A percentile compares a stretch with the other conserved stretches of the same genome.
phyloP scores from a whole-genome alignment of 306 rosid species.

The Dalbergia cochinchinensis region DNA sequence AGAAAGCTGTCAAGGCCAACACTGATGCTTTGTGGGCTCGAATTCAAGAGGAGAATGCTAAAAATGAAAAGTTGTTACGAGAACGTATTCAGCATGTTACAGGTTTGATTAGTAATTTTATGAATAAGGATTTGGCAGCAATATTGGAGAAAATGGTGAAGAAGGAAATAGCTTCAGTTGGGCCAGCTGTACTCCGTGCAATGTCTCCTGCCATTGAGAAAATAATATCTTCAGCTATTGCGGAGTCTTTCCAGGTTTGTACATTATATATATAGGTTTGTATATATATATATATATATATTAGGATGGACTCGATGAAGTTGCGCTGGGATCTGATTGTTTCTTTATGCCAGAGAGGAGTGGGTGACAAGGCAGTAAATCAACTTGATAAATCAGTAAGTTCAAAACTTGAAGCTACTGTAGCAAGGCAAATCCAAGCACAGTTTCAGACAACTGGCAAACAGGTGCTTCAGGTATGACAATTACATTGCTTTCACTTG shows the following conservation, averaged over 20 bases:
- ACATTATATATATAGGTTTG: background rate
- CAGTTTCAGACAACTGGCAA: conserved; percentile 97
- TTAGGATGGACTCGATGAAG: conserved; percentile 36
- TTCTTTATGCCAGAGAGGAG: conserved; percentile 83
- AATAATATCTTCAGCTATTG: conserved; percentile 74
- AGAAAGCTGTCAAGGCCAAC: conserved; percentile 78
- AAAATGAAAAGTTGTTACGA: conserved; percentile 76
- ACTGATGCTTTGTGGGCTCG: conserved; percentile 91
- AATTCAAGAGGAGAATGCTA: conserved; percentile 87
- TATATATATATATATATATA: conserved; percentile 2
- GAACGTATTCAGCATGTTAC: conserved; percentile 76
- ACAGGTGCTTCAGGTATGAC: conserved; percentile 91
- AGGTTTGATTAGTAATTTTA: conserved; percentile 63
- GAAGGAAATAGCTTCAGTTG: conserved; percentile 90
- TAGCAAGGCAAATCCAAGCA: conserved; percentile 96
- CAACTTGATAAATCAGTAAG: conserved; percentile 91
- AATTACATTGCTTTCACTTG: conserved; percentile 33
- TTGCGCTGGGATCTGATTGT: conserved; percentile 56
- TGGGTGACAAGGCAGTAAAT: conserved; percentile 91
- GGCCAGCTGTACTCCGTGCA: conserved; percentile 78
- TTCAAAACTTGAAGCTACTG: conserved; percentile 90
- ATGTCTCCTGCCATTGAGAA: conserved; percentile 86
- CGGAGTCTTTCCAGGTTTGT: conserved; percentile 94
- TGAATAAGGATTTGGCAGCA: conserved; percentile 79
- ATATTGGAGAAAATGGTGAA: conserved; percentile 82